Evolutionary conservation across 345 rosid genomes (phyloP).

Genomic region (Eucalyptus pauciflora): DNA sequence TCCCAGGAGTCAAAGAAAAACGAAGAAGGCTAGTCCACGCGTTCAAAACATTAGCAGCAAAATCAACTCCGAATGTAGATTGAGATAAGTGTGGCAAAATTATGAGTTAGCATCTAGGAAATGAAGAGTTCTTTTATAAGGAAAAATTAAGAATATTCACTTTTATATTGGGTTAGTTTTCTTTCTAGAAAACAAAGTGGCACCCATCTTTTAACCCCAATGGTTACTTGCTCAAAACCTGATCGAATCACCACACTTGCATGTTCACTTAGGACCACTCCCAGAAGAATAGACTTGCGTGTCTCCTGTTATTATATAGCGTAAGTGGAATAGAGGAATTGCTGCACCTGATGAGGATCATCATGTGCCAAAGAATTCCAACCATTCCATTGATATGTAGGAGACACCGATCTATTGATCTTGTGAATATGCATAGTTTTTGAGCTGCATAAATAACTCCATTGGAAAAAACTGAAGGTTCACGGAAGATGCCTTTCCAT

Average conservation of each 20-base stretch:
- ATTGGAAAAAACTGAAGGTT: not conserved
- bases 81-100: not conserved
- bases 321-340: not conserved
- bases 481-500: accelerated
- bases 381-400: not conserved
- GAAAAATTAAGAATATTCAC: not conserved
- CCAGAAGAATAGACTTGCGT: accelerated
- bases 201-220: accelerated
- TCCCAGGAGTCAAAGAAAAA: accelerated
- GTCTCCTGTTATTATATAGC: accelerated
- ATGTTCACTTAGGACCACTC: not conserved
- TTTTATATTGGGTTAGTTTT: accelerated
- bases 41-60: not conserved
- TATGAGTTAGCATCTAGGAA: not conserved
- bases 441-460: accelerated
- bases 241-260: not conserved
- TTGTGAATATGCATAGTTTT: not conserved
- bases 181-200: accelerated
- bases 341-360: too few relatives aligned
- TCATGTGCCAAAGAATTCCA: not conserved
- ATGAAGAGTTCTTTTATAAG: not conserved
- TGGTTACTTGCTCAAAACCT: not conserved
- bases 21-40: accelerated
- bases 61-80: too few relatives aligned
- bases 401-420: accelerated